Base-by-base conservation (phyloP, 371 early-diverging fungal genomes). In the Fennellomyces sp. region DNA sequence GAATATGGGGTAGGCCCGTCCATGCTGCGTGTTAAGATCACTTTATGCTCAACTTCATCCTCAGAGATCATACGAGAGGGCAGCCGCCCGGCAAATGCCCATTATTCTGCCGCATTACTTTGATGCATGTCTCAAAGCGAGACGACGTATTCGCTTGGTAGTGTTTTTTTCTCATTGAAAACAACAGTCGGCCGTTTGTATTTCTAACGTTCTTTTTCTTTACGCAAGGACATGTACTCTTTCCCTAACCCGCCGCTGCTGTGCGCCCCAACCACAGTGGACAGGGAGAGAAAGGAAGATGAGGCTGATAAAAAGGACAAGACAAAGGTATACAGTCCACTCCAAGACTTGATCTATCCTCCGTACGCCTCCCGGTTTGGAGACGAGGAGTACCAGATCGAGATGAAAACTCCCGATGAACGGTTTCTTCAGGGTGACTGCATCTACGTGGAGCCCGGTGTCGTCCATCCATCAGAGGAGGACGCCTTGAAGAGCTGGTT, bases 71-170 rank as follows among this genome's bases (percentile, higher is more conserved):
- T 15, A 28, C 17, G 33, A 5, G 63, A 82, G 83, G 61, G 60
- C 31, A 80, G 81, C 39, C 88, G 86, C 61, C 76, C n/a, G n/a
- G n/a, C n/a, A n/a, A n/a, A n/a, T n/a, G n/a, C n/a, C n/a, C n/a
- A n/a, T n/a, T n/a, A n/a, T 95, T 4, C 70, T 91, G 13, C 92
- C 94, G 7, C 91, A 92, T 54, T 95, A 89, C 86, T 76, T 94
- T 55, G 88, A 92, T 59, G 86, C 86, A 45, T 89, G 91, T 65
- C 68, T 91, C 29, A 83, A 85, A 31, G 58, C 88, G 26, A 69
- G 74, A 38, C 65, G 80, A 19, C 55, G 56, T 11, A 65, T 91
- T 26, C 75, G 76, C 0, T 84, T 83, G 61, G 81, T 78, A 69
- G 21, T n/a, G n/a, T n/a, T n/a, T n/a, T n/a, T n/a, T n/a, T n/a